Percentiles rank a stretch among this genome's conserved stretches.
phyloP scores from a whole-genome alignment of 2,329 filamentous ascomycete genomes.

The Penicillium sp. region DNA sequence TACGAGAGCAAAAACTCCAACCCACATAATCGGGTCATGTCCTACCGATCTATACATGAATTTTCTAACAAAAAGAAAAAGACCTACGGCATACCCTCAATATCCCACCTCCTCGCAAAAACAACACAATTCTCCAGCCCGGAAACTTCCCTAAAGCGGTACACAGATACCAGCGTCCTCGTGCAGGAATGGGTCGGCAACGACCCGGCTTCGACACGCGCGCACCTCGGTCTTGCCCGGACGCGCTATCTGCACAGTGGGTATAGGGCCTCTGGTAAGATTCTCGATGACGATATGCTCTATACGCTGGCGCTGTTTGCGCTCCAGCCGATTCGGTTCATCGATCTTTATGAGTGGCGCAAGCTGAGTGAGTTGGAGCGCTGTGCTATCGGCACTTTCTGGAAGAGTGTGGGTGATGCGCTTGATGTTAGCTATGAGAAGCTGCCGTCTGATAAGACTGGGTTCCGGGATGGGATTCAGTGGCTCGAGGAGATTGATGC shows the following conservation, averaged over 20 bases:
- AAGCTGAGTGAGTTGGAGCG: conserved; percentile 63
- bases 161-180: conserved; percentile 52
- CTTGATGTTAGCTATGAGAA: conserved; percentile 59
- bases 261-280: conserved; percentile 58
- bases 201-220: conserved; percentile 44
- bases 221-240: conserved; percentile 55
- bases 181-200: conserved; percentile 50
- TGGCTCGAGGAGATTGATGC: conserved; percentile 51
- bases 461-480: conserved; percentile 51
- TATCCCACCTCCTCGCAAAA: conserved; percentile 51
- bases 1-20: conserved; percentile 18
- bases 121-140: conserved; percentile 50
- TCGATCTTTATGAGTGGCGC: conserved; percentile 68
- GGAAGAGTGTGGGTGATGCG: conserved; percentile 68
- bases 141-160: conserved; percentile 52
- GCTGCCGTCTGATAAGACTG: conserved; percentile 42
- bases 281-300: conserved; percentile 61
- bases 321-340: conserved; percentile 63
- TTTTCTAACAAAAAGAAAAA: conserved; percentile 19
- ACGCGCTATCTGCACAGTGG: conserved; percentile 62
- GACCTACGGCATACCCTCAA: conserved; percentile 57
- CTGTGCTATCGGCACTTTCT: conserved; percentile 66
- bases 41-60: conserved; percentile 1
- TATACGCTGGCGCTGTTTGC: conserved; percentile 66
- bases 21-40: not conserved